phyloP scores from a whole-genome alignment of 202 grass and related monocot species.

The Setaria italica region DNA sequence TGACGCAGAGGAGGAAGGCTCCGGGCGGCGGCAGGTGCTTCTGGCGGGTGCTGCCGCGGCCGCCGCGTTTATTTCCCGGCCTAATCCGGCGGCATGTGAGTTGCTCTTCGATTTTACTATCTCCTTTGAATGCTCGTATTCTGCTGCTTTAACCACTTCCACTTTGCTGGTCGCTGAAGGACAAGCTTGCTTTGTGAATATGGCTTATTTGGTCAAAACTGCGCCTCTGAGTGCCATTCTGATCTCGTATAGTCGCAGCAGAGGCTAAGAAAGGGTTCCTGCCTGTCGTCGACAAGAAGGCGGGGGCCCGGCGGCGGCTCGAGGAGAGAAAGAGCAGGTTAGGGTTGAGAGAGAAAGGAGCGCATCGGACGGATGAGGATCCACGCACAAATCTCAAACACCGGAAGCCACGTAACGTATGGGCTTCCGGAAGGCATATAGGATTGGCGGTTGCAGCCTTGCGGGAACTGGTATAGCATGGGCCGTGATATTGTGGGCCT shows the following conservation, averaged over 20 bases:
- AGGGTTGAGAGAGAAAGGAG: too few species aligned
- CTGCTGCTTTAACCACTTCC: background rate
- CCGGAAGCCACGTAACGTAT: too few species aligned
- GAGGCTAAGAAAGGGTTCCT: conserved; percentile 89
- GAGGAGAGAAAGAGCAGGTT: too few species aligned
- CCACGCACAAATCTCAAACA: too few species aligned
- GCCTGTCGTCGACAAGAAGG: conserved; percentile 68
- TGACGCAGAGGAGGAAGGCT: conserved; percentile 42
- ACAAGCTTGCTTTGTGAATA: background rate
- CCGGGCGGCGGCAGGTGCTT: conserved; percentile 64
- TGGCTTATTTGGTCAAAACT: conserved; percentile 12
- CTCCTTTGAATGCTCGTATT: background rate
- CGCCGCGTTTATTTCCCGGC: conserved; percentile 51
- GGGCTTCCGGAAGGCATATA: too few species aligned
- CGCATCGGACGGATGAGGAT: too few species aligned
- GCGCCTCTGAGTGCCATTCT: conserved; percentile 74
- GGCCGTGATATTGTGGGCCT: too few species aligned
- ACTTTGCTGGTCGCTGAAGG: background rate
- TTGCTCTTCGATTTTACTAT: conserved; percentile 14
- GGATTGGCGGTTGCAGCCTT: background rate
- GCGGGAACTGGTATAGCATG: too few species aligned
- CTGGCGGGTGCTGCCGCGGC: conserved; percentile 54
- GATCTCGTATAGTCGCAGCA: conserved; percentile 92
- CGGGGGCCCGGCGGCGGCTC: too few species aligned
- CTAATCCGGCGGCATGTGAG: conserved; percentile 73